A percentile compares a stretch with the other conserved stretches of the same genome.
These are phyloP conservation scores for Ogataea nitratoaversa DNA, from an alignment of 805 yeast genomes.

Conservation along the genomic window DNA sequence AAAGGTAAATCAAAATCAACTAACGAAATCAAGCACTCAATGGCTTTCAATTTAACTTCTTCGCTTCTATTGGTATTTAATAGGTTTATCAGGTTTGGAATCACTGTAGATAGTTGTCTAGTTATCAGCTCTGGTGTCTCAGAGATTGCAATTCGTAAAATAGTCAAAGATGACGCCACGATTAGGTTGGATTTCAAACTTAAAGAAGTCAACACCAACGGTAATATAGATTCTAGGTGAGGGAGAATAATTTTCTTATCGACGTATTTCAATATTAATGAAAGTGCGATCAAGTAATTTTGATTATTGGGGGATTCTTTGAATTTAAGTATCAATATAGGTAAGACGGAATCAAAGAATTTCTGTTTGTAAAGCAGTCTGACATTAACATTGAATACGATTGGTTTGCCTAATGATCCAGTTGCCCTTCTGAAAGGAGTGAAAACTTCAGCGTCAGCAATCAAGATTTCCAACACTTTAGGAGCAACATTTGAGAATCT, in stretches of 20 bases:
- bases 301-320: slow-evolving; percentile 35
- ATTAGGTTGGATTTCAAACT: slow-evolving; percentile 15
- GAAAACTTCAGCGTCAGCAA: slow-evolving; percentile 63
- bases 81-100: slow-evolving; percentile 49
- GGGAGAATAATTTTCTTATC: slow-evolving; percentile 60
- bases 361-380: slow-evolving; percentile 77
- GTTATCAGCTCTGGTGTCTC: slow-evolving; percentile 52
- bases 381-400: slow-evolving; percentile 52
- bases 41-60: slow-evolving; percentile 50
- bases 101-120: slow-evolving; percentile 50
- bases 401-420: slow-evolving; percentile 16
- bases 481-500: slow-evolving; percentile 39
- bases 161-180: slow-evolving; percentile 22
- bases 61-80: slow-evolving; percentile 25
- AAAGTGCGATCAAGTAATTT: slow-evolving; percentile 59
- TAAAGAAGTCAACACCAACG: slow-evolving; percentile 66
- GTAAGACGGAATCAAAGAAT: slow-evolving; percentile 59
- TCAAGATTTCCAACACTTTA: slow-evolving; percentile 56
- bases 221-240: slow-evolving; percentile 60
- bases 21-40: slow-evolving; percentile 54
- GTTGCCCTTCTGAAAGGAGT: slow-evolving; percentile 36
- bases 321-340: slow-evolving; percentile 48
- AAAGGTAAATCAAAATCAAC: slow-evolving; percentile 37
- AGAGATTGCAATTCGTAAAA: slow-evolving; percentile 35
- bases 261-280: slow-evolving; percentile 62